phyloP scores from a whole-genome alignment of 805 yeast species.

The Metschnikowia arizonensis region DNA sequence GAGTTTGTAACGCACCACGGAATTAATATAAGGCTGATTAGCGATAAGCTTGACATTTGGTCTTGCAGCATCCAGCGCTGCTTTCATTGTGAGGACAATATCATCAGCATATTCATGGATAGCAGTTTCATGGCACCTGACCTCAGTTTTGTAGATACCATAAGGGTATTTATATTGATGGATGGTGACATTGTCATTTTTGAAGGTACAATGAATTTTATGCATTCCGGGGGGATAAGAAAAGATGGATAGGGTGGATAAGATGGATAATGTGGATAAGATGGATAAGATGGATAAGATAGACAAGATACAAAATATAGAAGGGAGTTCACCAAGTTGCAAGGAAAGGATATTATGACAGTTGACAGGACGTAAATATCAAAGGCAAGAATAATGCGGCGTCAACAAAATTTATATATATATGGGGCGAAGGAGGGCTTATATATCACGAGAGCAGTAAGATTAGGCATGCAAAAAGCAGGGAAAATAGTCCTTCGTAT shows the following conservation, averaged over 20 bases:
- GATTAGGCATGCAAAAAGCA: slow-evolving; percentile 3
- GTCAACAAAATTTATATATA: background rate
- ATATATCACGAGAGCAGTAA: slow-evolving; percentile 2
- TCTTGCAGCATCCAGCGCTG: slow-evolving; percentile 32
- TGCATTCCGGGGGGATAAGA: too few species aligned
- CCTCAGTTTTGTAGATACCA: slow-evolving; percentile 47
- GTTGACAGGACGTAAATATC: too few species aligned
- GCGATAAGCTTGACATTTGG: slow-evolving; percentile 59
- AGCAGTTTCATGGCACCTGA: slow-evolving; percentile 41
- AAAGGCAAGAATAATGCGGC: background rate
- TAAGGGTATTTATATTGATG: slow-evolving; percentile 48
- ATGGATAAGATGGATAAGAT: too few species aligned
- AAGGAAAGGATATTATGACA: too few species aligned
- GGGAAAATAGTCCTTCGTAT: slow-evolving; percentile 1
- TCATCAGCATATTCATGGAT: slow-evolving; percentile 53
- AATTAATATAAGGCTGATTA: slow-evolving; percentile 83
- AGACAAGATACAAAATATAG: background rate
- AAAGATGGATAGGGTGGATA: too few species aligned
- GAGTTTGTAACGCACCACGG: slow-evolving; percentile 66
- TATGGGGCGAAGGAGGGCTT: background rate
- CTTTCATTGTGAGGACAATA: slow-evolving; percentile 36
- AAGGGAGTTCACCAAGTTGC: too few species aligned
- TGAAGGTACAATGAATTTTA: slow-evolving; percentile 9
- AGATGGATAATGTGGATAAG: too few species aligned
- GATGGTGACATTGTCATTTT: slow-evolving; percentile 10